Evolutionary conservation across 1,284 basidiomycete species (phyloP).

Genomic region (Sanghuangporus sanghuang): DNA sequence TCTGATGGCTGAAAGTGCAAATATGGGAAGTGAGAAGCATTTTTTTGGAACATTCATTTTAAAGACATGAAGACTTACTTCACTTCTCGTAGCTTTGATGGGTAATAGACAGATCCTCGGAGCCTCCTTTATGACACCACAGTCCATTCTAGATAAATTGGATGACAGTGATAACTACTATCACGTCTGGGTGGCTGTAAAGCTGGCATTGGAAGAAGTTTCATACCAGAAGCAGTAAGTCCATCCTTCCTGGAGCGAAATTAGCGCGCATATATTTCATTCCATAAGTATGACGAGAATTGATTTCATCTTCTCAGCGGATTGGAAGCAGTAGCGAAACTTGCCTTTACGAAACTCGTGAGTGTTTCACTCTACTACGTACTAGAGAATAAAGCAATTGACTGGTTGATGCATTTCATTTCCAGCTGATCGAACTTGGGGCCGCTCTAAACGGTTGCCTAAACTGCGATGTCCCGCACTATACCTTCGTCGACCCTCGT

Average conservation of each 20-base stretch:
- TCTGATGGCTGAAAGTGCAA: conserved; percentile 10
- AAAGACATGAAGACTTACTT: neutral
- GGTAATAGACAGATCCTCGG: conserved; percentile 7
- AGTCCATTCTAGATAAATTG: conserved; percentile 25
- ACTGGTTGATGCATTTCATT: neutral
- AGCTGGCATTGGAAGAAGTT: conserved; percentile 26
- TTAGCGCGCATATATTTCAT: neutral
- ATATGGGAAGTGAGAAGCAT: conserved; percentile 9
- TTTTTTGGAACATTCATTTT: neutral
- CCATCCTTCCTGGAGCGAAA: conserved; percentile 17
- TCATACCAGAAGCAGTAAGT: conserved; percentile 28
- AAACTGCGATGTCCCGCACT: conserved; percentile 36
- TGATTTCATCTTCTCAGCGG: neutral
- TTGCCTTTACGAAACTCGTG: conserved; percentile 8
- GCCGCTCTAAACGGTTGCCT: conserved; percentile 36
- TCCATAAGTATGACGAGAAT: no score
- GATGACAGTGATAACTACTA: conserved; percentile 30
- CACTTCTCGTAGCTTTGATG: neutral
- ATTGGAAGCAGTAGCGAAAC: conserved; percentile 1
- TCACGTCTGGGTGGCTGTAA: conserved; percentile 40
- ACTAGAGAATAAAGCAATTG: neutral
- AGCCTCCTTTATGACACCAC: conserved; percentile 27
- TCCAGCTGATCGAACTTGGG: conserved; percentile 50
- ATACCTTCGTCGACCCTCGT: conserved; percentile 47
- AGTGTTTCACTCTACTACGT: conserved; percentile 3